A percentile compares a stretch with the other conserved stretches of the same genome.
These are phyloP conservation scores for Aspergillus ostianus DNA, from an alignment of 495 filamentous ascomycete genomes.

Conservation along the genomic window DNA sequence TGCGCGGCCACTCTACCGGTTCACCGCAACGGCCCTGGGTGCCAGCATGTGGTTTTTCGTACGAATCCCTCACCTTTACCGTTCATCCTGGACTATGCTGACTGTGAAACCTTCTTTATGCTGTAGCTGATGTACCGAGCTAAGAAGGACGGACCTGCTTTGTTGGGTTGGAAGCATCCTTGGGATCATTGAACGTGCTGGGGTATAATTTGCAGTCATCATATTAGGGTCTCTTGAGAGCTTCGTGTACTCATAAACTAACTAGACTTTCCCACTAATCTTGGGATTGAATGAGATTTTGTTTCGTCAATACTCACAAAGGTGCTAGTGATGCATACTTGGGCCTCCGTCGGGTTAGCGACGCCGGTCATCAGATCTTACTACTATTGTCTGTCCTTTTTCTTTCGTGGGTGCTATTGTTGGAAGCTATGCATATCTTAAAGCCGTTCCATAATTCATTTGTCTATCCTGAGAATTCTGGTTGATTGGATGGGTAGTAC, in stretches of 20 bases:
- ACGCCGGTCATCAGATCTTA: too few species aligned
- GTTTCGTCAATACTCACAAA: not conserved
- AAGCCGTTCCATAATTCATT: too few species aligned
- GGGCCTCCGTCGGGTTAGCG: not conserved
- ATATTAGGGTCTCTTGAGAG: not conserved
- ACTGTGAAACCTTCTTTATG: constrained; percentile 19
- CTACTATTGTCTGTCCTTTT: too few species aligned
- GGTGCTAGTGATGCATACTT: too few species aligned
- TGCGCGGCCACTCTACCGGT: constrained; percentile 73
- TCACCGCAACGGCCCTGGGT: constrained; percentile 79
- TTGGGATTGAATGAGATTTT: not conserved
- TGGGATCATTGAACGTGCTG: constrained; percentile 88
- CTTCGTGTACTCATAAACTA: not conserved
- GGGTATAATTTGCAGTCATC: not conserved
- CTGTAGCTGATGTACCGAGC: constrained; percentile 87
- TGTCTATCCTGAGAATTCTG: too few species aligned
- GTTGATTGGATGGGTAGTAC: too few species aligned
- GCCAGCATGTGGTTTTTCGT: constrained; percentile 99
- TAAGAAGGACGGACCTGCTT: constrained; percentile 84
- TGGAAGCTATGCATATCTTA: too few species aligned
- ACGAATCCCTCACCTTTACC: constrained; percentile 32
- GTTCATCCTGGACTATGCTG: constrained; percentile 4
- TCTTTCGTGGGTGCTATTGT: too few species aligned
- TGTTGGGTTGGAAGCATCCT: constrained; percentile 94
- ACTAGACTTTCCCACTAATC: not conserved